phyloP scores from a whole-genome alignment of 306 rosid genomes.

The Quercus gilva region DNA sequence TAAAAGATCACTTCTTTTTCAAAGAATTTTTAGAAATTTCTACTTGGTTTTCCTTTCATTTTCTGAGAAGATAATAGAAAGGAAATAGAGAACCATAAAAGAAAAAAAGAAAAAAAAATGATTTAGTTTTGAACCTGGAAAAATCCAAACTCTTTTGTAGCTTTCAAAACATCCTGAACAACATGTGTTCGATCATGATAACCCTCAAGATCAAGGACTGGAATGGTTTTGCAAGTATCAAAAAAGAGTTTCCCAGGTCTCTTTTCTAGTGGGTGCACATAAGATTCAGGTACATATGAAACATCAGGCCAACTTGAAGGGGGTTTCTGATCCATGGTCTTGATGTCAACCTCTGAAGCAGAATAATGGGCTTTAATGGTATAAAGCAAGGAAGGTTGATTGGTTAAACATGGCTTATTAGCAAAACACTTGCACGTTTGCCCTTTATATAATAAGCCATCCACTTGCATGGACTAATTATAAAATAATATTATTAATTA shows the following conservation, averaged over 20 bases:
- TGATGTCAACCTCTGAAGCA: not conserved
- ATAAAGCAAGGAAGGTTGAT: not conserved
- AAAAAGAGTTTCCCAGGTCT: conserved; percentile 27
- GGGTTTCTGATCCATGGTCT: conserved; percentile 25
- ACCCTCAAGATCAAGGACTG: conserved; percentile 47
- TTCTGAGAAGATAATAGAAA: not conserved
- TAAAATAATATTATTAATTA: not conserved
- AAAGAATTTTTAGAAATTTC: not conserved
- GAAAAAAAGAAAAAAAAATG: not conserved
- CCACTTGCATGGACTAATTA: not conserved
- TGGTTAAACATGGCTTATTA: not conserved
- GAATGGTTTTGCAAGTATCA: conserved; percentile 26
- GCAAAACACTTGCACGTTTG: not conserved
- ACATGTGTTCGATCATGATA: conserved; percentile 25
- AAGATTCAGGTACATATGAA: conserved; percentile 36
- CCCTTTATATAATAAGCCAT: not conserved
- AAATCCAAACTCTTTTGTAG: conserved; percentile 57
- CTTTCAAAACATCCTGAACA: conserved; percentile 38
- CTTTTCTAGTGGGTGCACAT: conserved; percentile 42
- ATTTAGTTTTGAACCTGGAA: conserved; percentile 46
- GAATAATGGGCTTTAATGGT: not conserved
- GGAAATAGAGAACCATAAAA: too few relatives aligned
- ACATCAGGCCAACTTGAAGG: conserved; percentile 41
- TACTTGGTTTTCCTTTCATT: too few relatives aligned
- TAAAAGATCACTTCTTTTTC: not conserved